Conservation (phyloP, 352 stramenopile genomes). For the Hyphochytrium catenoides region DNA sequence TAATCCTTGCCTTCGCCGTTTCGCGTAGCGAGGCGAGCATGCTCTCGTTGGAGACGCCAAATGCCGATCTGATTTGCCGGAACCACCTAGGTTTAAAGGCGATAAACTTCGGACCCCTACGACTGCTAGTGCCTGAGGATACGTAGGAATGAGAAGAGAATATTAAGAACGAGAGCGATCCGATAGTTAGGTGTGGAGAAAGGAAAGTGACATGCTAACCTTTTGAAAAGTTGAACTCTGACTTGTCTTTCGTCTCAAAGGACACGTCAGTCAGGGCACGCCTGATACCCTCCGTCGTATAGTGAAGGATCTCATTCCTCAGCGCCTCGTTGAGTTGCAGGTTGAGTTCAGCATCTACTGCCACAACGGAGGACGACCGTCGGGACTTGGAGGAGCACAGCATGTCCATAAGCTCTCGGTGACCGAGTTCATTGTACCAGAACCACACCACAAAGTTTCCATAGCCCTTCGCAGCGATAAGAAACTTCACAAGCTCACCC, state of each 20-base stretch:
- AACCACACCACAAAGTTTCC: slow-evolving; percentile 60
- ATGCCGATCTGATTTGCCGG: slow-evolving; percentile 48
- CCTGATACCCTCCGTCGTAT: slow-evolving; percentile 40
- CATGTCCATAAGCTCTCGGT: too few relatives aligned
- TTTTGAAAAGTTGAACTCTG: slow-evolving; percentile 13
- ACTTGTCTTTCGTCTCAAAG: slow-evolving; percentile 34
- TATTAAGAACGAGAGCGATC: too few relatives aligned
- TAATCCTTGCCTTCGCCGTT: slow-evolving; percentile 66
- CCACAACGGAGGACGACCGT: too few relatives aligned
- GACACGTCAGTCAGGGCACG: slow-evolving; percentile 32
- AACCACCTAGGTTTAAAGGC: slow-evolving; percentile 35
- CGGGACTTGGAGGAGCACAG: too few relatives aligned
- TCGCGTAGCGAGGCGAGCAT: slow-evolving; percentile 52
- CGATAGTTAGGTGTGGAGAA: slow-evolving; percentile 3
- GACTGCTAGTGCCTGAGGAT: slow-evolving; percentile 22
- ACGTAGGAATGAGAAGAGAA: too few relatives aligned
- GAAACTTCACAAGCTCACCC: too few relatives aligned
- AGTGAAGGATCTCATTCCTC: slow-evolving; percentile 40
- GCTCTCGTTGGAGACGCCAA: slow-evolving; percentile 44
- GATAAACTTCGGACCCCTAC: slow-evolving; percentile 43
- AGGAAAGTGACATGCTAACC: slow-evolving; percentile 7
- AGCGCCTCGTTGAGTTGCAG: slow-evolving; percentile 50
- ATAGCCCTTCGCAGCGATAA: slow-evolving; percentile 26
- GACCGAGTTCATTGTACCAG: too few relatives aligned
- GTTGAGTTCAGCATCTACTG: too few relatives aligned